Base-by-base conservation (phyloP, 2,329 filamentous ascomycete genomes). In the Arthroderma sp. region DNA sequence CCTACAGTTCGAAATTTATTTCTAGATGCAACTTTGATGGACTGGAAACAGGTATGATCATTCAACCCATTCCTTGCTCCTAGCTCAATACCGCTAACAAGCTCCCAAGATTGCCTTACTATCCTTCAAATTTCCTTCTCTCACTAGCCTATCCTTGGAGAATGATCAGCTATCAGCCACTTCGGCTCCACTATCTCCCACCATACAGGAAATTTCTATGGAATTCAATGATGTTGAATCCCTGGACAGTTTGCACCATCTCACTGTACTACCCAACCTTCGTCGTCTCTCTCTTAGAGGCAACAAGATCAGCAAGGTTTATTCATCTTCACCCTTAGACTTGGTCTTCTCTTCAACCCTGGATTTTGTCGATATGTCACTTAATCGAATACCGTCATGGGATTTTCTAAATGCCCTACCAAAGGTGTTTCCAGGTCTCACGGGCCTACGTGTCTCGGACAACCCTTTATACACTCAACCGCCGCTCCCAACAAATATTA, bases 381-480 rank as follows among this genome's bases (percentile, higher is more conserved):
- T 84, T 69, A 91, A 91, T 71, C 71, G 77, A 15, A 77, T 91
- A 31, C 68, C 76, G 15, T 77, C 78, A 17, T 96, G 90, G 88
- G 66, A 71, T 31, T 88, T 94, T 68, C 77, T 95, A 62, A 84
- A 95, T 65, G 68, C 76, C 4, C 78, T 98, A 1, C 74, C 81
- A 1, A 65, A 69, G 11, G 74, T 82, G 58, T 88, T 95, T 63
- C 91, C 93, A 0, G 82, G 84, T 2, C 76, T 97, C 5, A 78
- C 75, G 11, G 83, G 83, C 35, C 80, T 98, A 39, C 86, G 91
- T 15, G 82, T 95, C 60, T 83, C 88, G 4, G 85, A 90, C 67
- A 97, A 97, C 63, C 91, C 91, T 3, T 78, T 97, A 21, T 94
- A 88, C 71, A 77, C 84, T 56, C 73, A 77, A 61, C 63, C 72